Base-by-base conservation (phyloP, 2,329 filamentous ascomycete species). In the Aspergillus pseudoterreus region DNA sequence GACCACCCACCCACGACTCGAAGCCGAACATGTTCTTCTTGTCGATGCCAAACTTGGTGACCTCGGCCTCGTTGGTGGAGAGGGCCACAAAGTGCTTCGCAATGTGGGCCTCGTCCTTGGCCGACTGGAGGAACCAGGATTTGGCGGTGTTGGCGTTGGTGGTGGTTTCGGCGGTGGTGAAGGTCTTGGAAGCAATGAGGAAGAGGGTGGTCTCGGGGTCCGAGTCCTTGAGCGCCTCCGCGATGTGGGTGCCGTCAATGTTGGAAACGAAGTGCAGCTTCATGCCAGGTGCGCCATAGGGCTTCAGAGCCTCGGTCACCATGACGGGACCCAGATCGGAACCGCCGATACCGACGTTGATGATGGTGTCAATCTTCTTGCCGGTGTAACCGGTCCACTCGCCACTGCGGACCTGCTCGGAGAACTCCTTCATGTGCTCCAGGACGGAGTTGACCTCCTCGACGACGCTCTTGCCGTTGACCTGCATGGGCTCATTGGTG, bases 11-110 rank as follows among this genome's bases (percentile, higher is more conserved):
- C 94, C 94, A 99, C 76, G 89, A 95, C 75, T 92, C 92, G 71
- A 99, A 99, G 65, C 91, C 92, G 69, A 99, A 99, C 94, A 99
- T 99, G 82, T 97, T 99, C 82, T 92, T 92, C 76, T 86, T 87
- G 78, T 97, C 92, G 67, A 99, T 99, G 60, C 94, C 94, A 67
- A 99, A 99, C 81, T 97, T 97, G 76, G 88, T 91, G 56, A 99
- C 94, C 78, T 97, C 92, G 49, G 79, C 72, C 77, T 92, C 88
- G 76, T 99, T 99, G 72, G 94, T 99, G 45, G 94, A 97, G 48
- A 99, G 84, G 43, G 94, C 94, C 52, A 96, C 94, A 69, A 99
- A 99, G 82, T 99, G 94, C 83, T 97, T 99, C 63, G 94, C 90
- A 63, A 99, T 95, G 59, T 83, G 77, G 17, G 72, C 67, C 52